Base-by-base conservation (phyloP, 208 protist genomes). In the Trypanosoma mega region DNA sequence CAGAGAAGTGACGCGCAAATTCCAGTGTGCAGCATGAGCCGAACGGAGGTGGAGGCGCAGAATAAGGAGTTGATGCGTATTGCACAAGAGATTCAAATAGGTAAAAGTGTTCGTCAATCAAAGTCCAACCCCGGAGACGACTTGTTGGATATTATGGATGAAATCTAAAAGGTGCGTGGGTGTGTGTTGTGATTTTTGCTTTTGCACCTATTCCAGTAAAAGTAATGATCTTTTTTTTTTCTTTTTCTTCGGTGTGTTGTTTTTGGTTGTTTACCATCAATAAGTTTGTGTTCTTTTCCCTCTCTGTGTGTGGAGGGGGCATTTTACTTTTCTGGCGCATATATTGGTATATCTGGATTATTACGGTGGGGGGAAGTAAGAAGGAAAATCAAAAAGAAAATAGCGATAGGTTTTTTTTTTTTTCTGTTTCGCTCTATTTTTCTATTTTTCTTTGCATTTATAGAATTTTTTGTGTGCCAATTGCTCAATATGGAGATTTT, bases 101-200 rank as follows among this genome's bases (percentile, higher is more conserved):
- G 51, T 20, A 29, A 31, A 4, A 23, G 30, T n/a, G 12, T 7
- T 20, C 34, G 2, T 34, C 58, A 20, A 39, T 20, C 16, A 26
- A 29, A 43, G 14, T 31, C 24, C 31, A 30, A 34, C 11, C n/a
- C 58, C 2, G 60, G 24, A 30, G 68, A 34, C 4, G 67, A 88
- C 47, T 52, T 94, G 52, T 68, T 94, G 7, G 85, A 94, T 52
- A 74, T 94, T 34, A 90, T 94, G 88, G 88, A 94, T 49, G 73
- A 93, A n/a, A 71, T 82, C 16, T 94, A 45, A 74, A 34, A 24
- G 7, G 14, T 43, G 39, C n/a, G n/a, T n/a, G n/a, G n/a, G n/a
- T n/a, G n/a, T n/a, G n/a, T n/a, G n/a, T n/a, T n/a, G n/a, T n/a
- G n/a, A 51, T 5, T 36, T 8, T 51, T 11, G 18, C n/a, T 26